Evolutionary conservation across 2,329 filamentous ascomycete species (phyloP).

Genomic region (Neofusicoccum cordaticola): DNA sequence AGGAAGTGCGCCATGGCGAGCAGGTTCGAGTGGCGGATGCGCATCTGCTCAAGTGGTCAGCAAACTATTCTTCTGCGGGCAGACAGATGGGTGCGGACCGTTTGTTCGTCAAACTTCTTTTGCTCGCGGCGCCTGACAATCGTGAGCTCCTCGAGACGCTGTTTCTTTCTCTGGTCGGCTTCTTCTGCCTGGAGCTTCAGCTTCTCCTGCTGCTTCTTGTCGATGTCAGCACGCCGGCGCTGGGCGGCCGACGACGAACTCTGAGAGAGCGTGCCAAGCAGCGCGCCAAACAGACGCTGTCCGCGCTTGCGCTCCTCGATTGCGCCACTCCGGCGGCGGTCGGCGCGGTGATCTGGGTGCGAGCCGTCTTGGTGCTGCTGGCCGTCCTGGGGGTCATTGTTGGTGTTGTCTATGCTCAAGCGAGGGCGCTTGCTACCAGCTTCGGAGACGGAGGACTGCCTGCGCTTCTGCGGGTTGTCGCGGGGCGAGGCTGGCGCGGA

Average conservation of each 20-base stretch:
- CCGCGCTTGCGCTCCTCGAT: constrained; percentile 82
- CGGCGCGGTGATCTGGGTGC: constrained; percentile 26
- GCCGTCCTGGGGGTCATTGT: constrained; percentile 23
- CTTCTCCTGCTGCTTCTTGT: constrained; percentile 76
- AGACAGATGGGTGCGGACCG: constrained; percentile 54
- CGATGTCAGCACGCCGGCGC: constrained; percentile 74
- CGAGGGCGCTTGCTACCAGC: constrained; percentile 54
- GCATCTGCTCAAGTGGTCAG: constrained; percentile 57
- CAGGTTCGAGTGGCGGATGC: constrained; percentile 68
- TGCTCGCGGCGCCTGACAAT: constrained; percentile 66
- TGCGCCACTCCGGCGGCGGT: constrained; percentile 46
- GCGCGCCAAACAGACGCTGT: constrained; percentile 78
- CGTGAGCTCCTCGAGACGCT: constrained; percentile 62
- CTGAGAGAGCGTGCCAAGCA: constrained; percentile 76
- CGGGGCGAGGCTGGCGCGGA: constrained; percentile 26
- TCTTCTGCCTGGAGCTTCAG: constrained; percentile 69
- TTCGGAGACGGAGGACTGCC: constrained; percentile 53
- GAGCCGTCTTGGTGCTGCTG: constrained; percentile 23
- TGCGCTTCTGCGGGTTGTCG: constrained; percentile 46
- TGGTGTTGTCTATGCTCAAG: constrained; percentile 37
- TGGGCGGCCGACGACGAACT: constrained; percentile 56
- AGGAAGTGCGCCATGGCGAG: constrained; percentile 70
- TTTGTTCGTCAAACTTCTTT: constrained; percentile 69
- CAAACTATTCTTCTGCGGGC: constrained; percentile 14
- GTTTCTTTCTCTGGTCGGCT: constrained; percentile 64